Evolutionary conservation across 2,329 filamentous ascomycete genomes (phyloP), one percentile per base, ranked within the genome.

Genomic region (Coniochaeta sp.): DNA sequence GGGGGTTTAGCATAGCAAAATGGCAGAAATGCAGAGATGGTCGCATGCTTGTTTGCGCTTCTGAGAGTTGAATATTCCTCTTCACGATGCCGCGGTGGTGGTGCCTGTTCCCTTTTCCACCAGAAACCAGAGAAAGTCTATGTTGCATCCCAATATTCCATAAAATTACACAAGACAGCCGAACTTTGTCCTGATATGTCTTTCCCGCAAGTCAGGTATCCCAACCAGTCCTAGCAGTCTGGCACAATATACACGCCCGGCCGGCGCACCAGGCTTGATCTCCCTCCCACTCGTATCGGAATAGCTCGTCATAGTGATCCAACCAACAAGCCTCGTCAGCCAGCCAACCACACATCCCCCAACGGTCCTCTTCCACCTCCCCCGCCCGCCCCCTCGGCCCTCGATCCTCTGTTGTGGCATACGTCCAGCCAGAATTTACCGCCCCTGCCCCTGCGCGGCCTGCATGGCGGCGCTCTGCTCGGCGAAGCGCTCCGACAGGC

Each of bases 401-500:
- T n/a, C n/a, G n/a, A n/a, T n/a, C n/a, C n/a, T n/a, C n/a, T n/a
- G n/a, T n/a, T n/a, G n/a, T n/a, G n/a, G n/a, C n/a, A n/a, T n/a
- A n/a, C n/a, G n/a, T n/a, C n/a, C 33, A 9, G 9, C 10, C 16
- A 38, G 16, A 3, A 3, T 58, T 63, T 73, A 75, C 63, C 71
- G 72, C 50, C 45, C 49, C 54, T 60, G 59, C 57, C 71, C 67
- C 72, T 77, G 72, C 63, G 79, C 73, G 61, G 72, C 70, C 56
- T 77, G 75, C 74, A 83, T 80, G 62, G 79, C 76, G 56, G 75
- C 73, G 58, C 83, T 85, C 65, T 85, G 78, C 69, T 86, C 83
- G 66, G 82, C 79, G 82, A 97, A 99, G 57, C 94, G 83, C 73
- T 95, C 89, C 64, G 91, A 89, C 62, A 99, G 78, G 55, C 94